phyloP scores from a whole-genome alignment of 1,139 yeast genomes.

The Protomyces gravidus region DNA sequence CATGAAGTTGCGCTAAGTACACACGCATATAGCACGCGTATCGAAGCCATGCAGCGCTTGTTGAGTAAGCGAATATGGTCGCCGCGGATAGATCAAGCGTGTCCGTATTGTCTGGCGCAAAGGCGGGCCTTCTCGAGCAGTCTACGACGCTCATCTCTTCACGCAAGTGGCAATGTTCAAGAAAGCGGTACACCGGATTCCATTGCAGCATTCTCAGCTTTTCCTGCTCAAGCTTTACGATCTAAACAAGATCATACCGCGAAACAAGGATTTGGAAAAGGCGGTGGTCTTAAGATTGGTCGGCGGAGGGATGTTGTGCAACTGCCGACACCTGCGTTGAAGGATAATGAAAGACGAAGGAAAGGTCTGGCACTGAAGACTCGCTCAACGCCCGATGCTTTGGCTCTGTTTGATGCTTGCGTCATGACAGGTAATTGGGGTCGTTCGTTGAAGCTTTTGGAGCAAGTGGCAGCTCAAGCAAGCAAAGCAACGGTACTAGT shows the following conservation, averaged over 20 bases:
- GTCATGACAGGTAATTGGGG: slow-evolving; percentile 61
- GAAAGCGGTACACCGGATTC: not conserved
- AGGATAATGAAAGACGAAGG: not conserved
- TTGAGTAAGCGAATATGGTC: not conserved
- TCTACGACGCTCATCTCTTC: not conserved
- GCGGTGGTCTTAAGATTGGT: not conserved
- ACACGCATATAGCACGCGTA: too few species aligned
- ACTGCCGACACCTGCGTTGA: not conserved
- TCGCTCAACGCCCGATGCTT: slow-evolving; percentile 12
- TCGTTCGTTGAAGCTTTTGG: slow-evolving; percentile 50
- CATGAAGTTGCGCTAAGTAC: too few species aligned
- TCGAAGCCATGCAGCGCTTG: not conserved
- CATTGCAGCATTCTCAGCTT: not conserved
- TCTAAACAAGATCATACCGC: not conserved
- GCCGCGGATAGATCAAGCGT: not conserved
- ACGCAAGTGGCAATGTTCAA: not conserved
- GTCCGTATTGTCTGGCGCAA: not conserved
- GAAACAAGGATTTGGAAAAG: not conserved
- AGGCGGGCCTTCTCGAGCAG: not conserved
- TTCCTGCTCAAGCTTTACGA: not conserved
- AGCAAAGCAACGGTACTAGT: slow-evolving; percentile 41
- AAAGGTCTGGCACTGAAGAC: not conserved
- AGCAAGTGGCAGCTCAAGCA: slow-evolving; percentile 38
- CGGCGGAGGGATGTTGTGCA: not conserved
- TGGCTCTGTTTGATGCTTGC: slow-evolving; percentile 64